Evolutionary conservation across 225 moss, liverwort and hornwort genomes (phyloP), one percentile per base, ranked within the genome.

Genomic region (Rhytidiadelphus loreus): DNA sequence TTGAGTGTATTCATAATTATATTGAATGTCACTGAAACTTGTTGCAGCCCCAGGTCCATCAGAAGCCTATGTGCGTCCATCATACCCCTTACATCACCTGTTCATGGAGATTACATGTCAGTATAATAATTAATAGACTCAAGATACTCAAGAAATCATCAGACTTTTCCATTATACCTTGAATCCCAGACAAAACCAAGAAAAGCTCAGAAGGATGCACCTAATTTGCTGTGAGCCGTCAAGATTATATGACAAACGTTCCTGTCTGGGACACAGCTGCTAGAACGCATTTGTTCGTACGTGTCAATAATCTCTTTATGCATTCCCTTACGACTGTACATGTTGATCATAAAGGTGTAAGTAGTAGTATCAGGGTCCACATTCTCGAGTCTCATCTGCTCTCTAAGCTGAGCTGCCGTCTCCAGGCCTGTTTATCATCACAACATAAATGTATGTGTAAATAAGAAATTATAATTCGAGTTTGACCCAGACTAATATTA

Each of bases 71-170:
- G 94, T 63, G 92, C 96, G 65, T 96, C 93, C 89, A 96, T 69
- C 97, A 99, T 95, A 70, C 95, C 96, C 90, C 92, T 89, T 65
- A 95, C 80, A 87, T 99, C 95, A 89, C 99, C 99, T 99, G 96
- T 73, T 82, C 88, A 90, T 69, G 72, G 32, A 78, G 43, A 86
- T 66, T 58, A 22, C 26, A 33, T 29, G 55, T 90, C 78, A 90
- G 84, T 39, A 70, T 11, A 72, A 75, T 70, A 70, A 70, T 59
- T 16, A 77, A 44, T n/a, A 88, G 37, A 55, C 41, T 76, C 18
- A 61, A 32, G n/a, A 46, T 35, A 62, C 59, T 41, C 30, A 64
- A 75, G 63, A 41, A 68, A 61, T 37, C 41, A 26, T n/a, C 71
- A 48, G 57, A 46, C 29, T 80, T 53, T 73, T 55, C 57, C 46